A percentile compares a stretch with the other conserved stretches of the same genome.
These are phyloP conservation scores for Centrapalus pauciflorus DNA, from an alignment of 129 eudicot genomes.

Conservation along the genomic window DNA sequence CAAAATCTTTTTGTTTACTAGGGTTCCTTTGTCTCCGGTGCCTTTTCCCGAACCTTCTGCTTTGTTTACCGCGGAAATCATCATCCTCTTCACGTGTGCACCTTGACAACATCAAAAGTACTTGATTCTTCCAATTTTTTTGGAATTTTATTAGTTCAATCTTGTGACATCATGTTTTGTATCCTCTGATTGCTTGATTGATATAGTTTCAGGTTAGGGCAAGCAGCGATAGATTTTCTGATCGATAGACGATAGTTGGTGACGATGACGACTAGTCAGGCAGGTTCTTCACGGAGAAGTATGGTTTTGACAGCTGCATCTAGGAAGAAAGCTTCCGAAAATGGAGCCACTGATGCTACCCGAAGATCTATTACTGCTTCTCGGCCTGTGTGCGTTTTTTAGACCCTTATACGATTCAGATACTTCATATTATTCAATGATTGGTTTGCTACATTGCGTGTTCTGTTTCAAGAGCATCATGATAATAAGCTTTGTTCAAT, in stretches of 20 bases:
- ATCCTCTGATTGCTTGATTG: background rate
- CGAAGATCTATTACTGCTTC: slow-evolving; percentile 53
- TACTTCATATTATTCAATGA: background rate
- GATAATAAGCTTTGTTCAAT: background rate
- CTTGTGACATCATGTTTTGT: background rate
- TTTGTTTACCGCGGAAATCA: slow-evolving; percentile 16
- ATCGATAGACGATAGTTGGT: slow-evolving; percentile 10
- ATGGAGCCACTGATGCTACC: slow-evolving; percentile 21
- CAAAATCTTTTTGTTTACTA: background rate
- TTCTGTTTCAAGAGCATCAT: too few species aligned
- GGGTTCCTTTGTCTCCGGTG: slow-evolving; percentile 23
- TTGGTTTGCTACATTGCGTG: background rate
- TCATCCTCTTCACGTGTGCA: background rate
- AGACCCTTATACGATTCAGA: background rate
- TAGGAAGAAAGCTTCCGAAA: slow-evolving; percentile 43
- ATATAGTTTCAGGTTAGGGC: background rate
- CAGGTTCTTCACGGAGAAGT: slow-evolving; percentile 60
- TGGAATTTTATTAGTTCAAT: background rate
- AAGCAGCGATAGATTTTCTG: background rate
- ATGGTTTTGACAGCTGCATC: slow-evolving; percentile 45
- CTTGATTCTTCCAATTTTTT: background rate
- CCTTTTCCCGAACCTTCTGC: slow-evolving; percentile 21
- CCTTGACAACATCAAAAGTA: background rate
- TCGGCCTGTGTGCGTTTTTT: slow-evolving; percentile 56
- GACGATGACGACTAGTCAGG: slow-evolving; percentile 49